Percentiles rank a stretch among this genome's conserved stretches.
Conservation (phyloP, 495 filamentous ascomycete genomes). For the Xylaria telfairii region DNA sequence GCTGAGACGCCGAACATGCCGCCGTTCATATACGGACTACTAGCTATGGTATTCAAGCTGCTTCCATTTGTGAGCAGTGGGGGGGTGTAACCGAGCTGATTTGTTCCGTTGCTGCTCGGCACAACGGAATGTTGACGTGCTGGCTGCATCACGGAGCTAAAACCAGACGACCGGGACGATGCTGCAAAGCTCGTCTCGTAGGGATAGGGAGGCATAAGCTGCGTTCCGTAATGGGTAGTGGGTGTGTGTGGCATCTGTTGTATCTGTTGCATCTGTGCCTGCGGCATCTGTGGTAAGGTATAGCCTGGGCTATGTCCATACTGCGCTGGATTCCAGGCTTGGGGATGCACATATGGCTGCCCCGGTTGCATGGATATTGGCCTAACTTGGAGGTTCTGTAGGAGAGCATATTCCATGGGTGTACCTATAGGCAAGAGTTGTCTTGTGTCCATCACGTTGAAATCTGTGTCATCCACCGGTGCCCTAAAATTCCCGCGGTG, state of each 20-base stretch:
- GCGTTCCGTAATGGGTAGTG: not conserved
- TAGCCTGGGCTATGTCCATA: not conserved
- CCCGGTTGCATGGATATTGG: not conserved
- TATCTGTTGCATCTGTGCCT: too few relatives aligned
- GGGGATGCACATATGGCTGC: not conserved
- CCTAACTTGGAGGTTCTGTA: too few relatives aligned
- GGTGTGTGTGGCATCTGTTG: not conserved
- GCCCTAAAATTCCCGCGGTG: slow-evolving; percentile 73
- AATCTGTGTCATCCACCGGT: slow-evolving; percentile 62
- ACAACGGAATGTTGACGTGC: not conserved
- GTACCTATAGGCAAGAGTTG: not conserved
- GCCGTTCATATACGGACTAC: slow-evolving; percentile 25
- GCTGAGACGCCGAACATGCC: slow-evolving; percentile 26
- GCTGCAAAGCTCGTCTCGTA: not conserved
- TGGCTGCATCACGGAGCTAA: not conserved
- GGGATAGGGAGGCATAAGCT: not conserved
- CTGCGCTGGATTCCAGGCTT: not conserved
- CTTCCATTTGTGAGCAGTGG: slow-evolving; percentile 23
- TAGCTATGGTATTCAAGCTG: slow-evolving; percentile 11
- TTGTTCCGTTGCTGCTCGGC: not conserved
- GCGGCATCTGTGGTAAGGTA: not conserved
- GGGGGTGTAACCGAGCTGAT: not conserved
- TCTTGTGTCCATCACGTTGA: not conserved
- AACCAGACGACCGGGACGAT: not conserved
- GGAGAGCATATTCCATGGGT: not conserved